These are phyloP conservation scores for Haberlea rhodopensis DNA, from an alignment of 257 asterid species.

Conservation along the genomic window DNA sequence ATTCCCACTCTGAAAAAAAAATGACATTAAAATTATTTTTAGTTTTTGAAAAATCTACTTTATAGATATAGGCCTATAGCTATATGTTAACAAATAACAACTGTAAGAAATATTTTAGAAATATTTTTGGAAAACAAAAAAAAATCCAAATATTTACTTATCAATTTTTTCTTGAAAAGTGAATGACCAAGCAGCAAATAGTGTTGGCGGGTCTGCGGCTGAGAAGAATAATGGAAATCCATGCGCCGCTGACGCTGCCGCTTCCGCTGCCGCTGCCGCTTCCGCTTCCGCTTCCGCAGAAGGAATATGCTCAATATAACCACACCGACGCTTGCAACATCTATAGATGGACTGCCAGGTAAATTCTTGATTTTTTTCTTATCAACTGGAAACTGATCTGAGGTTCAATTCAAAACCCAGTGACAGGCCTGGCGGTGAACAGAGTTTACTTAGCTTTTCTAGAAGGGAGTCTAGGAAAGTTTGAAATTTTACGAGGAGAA, in stretches of 20 bases:
- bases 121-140: no score
- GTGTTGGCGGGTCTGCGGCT: conserved; percentile 35
- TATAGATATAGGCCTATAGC: no score
- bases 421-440: no score
- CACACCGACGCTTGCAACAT: conserved; percentile 68
- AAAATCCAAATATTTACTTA: no score
- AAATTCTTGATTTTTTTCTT: conserved; percentile 1
- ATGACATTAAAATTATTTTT: no score
- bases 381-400: no score
- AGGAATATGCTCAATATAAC: conserved; percentile 50
- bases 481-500: neutral
- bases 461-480: neutral
- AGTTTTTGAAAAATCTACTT: no score
- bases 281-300: conserved; percentile 24
- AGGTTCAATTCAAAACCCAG: neutral
- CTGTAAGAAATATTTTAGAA: no score
- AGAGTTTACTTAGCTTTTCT: neutral
- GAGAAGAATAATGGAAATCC: conserved; percentile 49
- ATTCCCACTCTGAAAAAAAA: no score
- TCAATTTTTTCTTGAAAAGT: no score
- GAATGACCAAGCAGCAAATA: conserved; percentile 39
- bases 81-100: no score
- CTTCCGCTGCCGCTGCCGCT: conserved; percentile 23
- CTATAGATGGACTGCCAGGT: conserved; percentile 72
- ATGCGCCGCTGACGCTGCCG: conserved; percentile 24